These are phyloP conservation scores for Peltaster fructicola DNA, from an alignment of 2,329 filamentous ascomycete genomes.

Conservation along the genomic window DNA sequence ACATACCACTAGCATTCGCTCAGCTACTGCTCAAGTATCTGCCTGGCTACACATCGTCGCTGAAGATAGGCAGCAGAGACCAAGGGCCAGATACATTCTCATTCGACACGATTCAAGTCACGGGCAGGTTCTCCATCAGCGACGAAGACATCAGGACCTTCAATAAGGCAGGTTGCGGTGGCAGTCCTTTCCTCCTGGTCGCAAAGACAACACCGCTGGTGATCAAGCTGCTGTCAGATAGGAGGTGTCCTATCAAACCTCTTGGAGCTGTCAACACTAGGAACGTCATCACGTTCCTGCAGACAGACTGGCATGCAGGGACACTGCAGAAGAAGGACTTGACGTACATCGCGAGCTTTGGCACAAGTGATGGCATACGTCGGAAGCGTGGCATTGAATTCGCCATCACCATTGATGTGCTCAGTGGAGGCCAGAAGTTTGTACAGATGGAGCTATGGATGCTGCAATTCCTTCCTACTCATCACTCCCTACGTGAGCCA, in stretches of 20 bases:
- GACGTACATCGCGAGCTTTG: constrained; percentile 5
- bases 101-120: too few species aligned
- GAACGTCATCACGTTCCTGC: constrained; percentile 5
- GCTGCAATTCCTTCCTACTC: constrained; percentile 5
- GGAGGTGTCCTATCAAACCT: constrained; percentile 6
- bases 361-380: constrained; percentile 5
- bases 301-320: too few species aligned
- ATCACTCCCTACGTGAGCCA: constrained; percentile 1
- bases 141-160: too few species aligned
- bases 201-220: constrained; percentile 6
- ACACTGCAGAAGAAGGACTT: too few species aligned
- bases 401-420: constrained; percentile 5
- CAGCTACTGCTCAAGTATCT: too few species aligned
- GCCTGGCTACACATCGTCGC: too few species aligned
- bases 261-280: constrained; percentile 8
- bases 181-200: constrained; percentile 5
- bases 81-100: too few species aligned
- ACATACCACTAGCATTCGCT: too few species aligned
- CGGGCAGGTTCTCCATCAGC: too few species aligned
- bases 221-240: constrained; percentile 5
- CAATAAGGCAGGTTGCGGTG: too few species aligned
- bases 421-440: constrained; percentile 1
- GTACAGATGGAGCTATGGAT: constrained; percentile 6
- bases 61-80: too few species aligned
- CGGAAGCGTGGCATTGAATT: constrained; percentile 8